phyloP scores from a whole-genome alignment of 2,329 filamentous ascomycete genomes.

The Cordyceps militaris region DNA sequence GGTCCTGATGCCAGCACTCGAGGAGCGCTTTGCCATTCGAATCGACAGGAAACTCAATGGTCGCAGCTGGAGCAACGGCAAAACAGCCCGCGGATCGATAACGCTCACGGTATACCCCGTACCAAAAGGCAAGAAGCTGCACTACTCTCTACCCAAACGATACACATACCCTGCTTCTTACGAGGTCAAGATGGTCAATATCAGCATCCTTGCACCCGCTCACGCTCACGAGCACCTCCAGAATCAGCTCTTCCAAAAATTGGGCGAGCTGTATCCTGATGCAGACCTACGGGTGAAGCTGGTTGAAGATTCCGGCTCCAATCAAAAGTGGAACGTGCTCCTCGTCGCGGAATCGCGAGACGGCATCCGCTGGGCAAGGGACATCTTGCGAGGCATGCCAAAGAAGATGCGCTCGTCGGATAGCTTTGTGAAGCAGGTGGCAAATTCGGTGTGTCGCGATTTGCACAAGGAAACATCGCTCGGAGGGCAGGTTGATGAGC shows the following conservation, averaged over 20 bases:
- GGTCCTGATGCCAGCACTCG: slow-evolving; percentile 48
- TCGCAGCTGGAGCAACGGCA: slow-evolving; percentile 47
- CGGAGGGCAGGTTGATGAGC: slow-evolving; percentile 45
- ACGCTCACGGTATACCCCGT: slow-evolving; percentile 34
- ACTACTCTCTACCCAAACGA: slow-evolving; percentile 23
- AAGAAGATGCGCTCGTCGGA: slow-evolving; percentile 30
- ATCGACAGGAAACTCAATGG: slow-evolving; percentile 37
- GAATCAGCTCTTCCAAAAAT: slow-evolving; percentile 30
- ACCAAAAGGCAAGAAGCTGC: slow-evolving; percentile 29
- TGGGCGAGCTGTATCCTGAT: slow-evolving; percentile 36
- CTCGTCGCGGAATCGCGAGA: slow-evolving; percentile 45
- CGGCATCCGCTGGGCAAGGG: slow-evolving; percentile 42
- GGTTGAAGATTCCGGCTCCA: slow-evolving; percentile 44
- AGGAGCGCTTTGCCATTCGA: slow-evolving; percentile 41
- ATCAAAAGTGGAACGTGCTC: slow-evolving; percentile 47
- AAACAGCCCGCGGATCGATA: slow-evolving; percentile 34
- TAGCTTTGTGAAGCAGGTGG: slow-evolving; percentile 32
- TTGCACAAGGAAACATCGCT: slow-evolving; percentile 38
- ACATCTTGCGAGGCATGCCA: slow-evolving; percentile 35
- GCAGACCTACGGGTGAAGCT: slow-evolving; percentile 38
- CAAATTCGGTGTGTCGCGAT: slow-evolving; percentile 37
- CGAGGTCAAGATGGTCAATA: slow-evolving; percentile 39
- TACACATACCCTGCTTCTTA: slow-evolving; percentile 22
- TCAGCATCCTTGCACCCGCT: slow-evolving; percentile 43
- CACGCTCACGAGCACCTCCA: slow-evolving; percentile 36